Base-by-base conservation (phyloP, 2,329 filamentous ascomycete species). In the Alternaria sp. region DNA sequence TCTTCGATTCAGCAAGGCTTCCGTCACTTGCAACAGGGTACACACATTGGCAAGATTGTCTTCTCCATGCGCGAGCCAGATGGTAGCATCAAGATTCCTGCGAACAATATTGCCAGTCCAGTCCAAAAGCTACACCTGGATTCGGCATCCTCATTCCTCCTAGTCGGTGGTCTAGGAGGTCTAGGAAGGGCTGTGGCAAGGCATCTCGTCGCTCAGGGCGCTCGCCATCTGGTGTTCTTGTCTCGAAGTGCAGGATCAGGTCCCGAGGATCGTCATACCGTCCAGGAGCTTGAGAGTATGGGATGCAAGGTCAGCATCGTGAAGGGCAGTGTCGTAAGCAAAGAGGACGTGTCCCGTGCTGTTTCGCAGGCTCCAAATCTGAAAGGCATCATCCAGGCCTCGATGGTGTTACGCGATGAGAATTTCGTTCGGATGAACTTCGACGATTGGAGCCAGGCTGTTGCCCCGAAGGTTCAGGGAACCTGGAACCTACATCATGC, bases 401-500 rank as follows among this genome's bases (percentile, higher is more conserved):
- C 51, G 17, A 64, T 29, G 17, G 11, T 37, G 0, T 23, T 53
- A 14, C 51, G 26, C 14, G 51, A 42, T 7, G 11, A 28, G 10
- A n/a, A 71, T 0, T 61, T 58, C 29, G 13, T 24, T 4, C 39
- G 41, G 1, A 70, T 72, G 67, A 56, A 40, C 1, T 23, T 37
- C 1, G 51, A 58, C 0, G 54, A 65, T 4, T 72, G 65, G 62
- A 37, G 58, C 4, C 34, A 42, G 0, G 62, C 54, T 3, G 36
- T 56, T 2, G 2, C n/a, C 0, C 59, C 66, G 6, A 73, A 74
- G 51, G 54, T 68, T 1, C 14, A 63, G 17, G 72, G 72, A 2
- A 63, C 70, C 0, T 70, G 66, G 66, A 71, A 70, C 41, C 53
- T 75, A 2, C 71, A 74, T 60, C 39, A 69, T 2, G 60, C 50